Conservation (phyloP, 805 yeast species). For the Teunomyces stri region DNA sequence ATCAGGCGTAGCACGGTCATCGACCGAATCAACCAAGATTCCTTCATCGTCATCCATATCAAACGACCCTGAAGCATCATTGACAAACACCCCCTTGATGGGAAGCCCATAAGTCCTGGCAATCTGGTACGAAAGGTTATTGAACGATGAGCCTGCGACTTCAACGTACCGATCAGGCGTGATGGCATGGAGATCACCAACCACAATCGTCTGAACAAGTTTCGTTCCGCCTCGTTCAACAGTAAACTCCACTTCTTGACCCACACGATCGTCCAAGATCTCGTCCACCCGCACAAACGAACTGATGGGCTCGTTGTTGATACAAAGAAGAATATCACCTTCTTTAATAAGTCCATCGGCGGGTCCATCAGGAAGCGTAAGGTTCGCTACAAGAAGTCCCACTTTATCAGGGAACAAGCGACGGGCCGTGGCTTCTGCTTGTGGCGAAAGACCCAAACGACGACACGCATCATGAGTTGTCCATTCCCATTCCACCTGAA, state of each 20-base stretch:
- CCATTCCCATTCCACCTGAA: conserved; percentile 85
- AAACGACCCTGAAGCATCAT: conserved; percentile 77
- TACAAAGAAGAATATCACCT: conserved; percentile 79
- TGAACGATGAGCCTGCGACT: conserved; percentile 85
- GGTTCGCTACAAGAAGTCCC: conserved; percentile 80
- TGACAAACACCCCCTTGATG: conserved; percentile 77
- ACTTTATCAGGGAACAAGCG: conserved; percentile 66
- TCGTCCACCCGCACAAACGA: conserved; percentile 81
- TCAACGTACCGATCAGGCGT: conserved; percentile 81
- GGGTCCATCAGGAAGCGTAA: conserved; percentile 83
- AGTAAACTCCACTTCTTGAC: conserved; percentile 41
- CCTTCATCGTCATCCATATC: conserved; percentile 58
- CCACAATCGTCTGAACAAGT: conserved; percentile 46
- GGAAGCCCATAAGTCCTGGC: conserved; percentile 85
- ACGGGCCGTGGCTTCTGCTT: conserved; percentile 70
- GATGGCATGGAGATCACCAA: conserved; percentile 76
- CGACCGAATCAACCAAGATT: conserved; percentile 78
- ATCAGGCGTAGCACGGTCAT: conserved; percentile 71
- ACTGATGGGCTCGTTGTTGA: conserved; percentile 62
- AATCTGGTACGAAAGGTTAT: conserved; percentile 81
- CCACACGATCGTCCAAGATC: conserved; percentile 71
- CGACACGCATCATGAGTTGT: conserved; percentile 90
- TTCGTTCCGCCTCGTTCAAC: conserved; percentile 72
- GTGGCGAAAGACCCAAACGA: conserved; percentile 76
- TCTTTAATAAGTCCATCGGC: conserved; percentile 70